phyloP scores from a whole-genome alignment of 108 stramenopile genomes.

The Skeletonema menzelii region DNA sequence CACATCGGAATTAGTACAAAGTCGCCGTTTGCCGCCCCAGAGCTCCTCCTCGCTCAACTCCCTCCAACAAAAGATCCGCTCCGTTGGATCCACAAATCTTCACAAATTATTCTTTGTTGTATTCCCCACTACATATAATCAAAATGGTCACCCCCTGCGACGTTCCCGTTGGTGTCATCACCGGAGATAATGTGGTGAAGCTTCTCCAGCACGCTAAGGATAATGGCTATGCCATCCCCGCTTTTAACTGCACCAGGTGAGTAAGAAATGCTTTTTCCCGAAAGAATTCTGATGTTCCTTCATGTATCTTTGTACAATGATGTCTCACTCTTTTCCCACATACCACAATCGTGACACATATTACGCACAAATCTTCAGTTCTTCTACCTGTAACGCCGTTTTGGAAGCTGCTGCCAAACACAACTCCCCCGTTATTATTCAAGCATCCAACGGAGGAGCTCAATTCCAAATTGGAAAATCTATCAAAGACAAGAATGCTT shows the following conservation, averaged over 20 bases:
- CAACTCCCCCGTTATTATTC: slow-evolving; percentile 92
- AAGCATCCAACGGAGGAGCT: slow-evolving; percentile 92
- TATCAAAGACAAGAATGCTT: slow-evolving; percentile 81
- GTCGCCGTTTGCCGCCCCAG: too few species aligned
- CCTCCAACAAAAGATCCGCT: not conserved
- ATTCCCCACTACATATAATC: not conserved
- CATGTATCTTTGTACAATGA: not conserved
- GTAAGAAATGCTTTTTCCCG: slow-evolving; percentile 8
- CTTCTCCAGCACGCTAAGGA: slow-evolving; percentile 90
- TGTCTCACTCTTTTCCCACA: slow-evolving; percentile 3
- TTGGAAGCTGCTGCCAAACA: slow-evolving; percentile 89
- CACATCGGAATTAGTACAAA: too few species aligned
- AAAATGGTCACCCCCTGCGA: slow-evolving; percentile 55
- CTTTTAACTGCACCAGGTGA: slow-evolving; percentile 95
- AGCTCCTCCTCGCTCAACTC: not conserved
- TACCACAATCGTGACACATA: not conserved
- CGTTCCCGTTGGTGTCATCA: slow-evolving; percentile 67
- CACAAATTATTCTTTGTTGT: not conserved
- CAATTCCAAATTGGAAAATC: slow-evolving; percentile 90
- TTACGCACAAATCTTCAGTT: slow-evolving; percentile 47
- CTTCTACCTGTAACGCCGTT: slow-evolving; percentile 88
- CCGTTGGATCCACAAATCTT: not conserved
- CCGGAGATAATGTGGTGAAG: slow-evolving; percentile 84
- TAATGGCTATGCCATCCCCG: slow-evolving; percentile 91
- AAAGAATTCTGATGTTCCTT: not conserved